These are phyloP conservation scores for Saturnispora dispora DNA, from an alignment of 805 yeast genomes.

Conservation along the genomic window DNA sequence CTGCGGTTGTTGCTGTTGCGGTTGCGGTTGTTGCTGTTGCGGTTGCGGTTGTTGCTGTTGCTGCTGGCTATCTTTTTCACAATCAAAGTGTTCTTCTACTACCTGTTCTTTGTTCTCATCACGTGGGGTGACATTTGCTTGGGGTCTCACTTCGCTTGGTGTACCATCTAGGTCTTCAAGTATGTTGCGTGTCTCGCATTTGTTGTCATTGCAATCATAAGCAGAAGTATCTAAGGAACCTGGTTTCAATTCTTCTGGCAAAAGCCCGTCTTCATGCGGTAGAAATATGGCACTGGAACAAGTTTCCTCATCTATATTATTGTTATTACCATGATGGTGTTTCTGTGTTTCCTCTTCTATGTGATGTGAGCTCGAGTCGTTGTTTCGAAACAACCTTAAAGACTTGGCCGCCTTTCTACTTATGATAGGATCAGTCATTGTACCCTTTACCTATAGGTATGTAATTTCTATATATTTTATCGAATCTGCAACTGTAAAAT, in stretches of 20 bases:
- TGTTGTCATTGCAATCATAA: background rate
- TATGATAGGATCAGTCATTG: background rate
- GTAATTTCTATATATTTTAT: background rate
- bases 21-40: conserved; percentile 16
- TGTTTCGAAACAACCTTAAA: conserved; percentile 36
- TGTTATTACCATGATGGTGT: background rate
- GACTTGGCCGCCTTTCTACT: conserved; percentile 36
- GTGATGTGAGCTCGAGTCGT: background rate
- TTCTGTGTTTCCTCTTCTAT: background rate
- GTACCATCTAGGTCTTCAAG: background rate
- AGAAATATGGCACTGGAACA: conserved; percentile 1
- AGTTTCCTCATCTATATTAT: background rate
- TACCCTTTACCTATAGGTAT: background rate
- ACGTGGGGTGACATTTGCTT: background rate
- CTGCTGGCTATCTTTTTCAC: background rate
- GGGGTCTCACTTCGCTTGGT: background rate
- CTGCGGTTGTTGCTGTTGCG: background rate
- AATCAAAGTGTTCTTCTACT: background rate
- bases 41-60: conserved; percentile 7
- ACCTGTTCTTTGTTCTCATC: background rate
- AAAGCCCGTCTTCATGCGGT: background rate
- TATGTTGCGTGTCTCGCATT: background rate
- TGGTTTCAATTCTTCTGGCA: background rate
- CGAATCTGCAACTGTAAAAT: background rate
- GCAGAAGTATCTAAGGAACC: background rate